Evolutionary conservation across 371 early-diverging fungal species (phyloP), one percentile per base, ranked within the genome.

Genomic region (Blakeslea trispora): DNA sequence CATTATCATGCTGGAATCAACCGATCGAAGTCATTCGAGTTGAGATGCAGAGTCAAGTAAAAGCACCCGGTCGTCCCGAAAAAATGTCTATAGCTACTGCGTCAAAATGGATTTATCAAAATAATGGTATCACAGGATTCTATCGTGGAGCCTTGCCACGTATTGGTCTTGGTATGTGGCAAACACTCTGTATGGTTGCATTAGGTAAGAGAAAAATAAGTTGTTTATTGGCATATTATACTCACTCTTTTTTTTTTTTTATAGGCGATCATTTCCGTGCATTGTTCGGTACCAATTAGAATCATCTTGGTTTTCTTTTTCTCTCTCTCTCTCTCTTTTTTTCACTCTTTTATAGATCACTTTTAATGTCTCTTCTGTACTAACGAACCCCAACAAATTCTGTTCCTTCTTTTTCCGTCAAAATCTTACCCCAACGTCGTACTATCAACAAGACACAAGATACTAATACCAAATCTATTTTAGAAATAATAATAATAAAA

Each of bases 21-120:
- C 96, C 96, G 22, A 90, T 96, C 53, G 96, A 96, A 66, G 97
- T 96, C 41, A 97, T 97, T 50, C 90, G 97, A 24, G 93, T 97
- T 11, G 97, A 97, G 64, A 96, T 97, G 96, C 95, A 97, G 74
- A 84, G 84, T 50, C 95, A 94, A 71, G 79, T 91, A 56, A 91
- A 94, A 74, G 75, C 82, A 1, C 84, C 66, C 15, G 92, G 89
- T 45, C 85, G 96, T 32, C 96, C 96, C 5, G 86, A 89, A 55
- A 94, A 95, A 49, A 79, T 94, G 87, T 87, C 86, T n/a, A 90
- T 97, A 47, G 77, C 68, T 18, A 81, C 80, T 40, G 85, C 91
- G n/a, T 91, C 94, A 32, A 83, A 88, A 64, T 95, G 88, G 78
- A 96, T 97, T 70, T 94, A 95, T 81, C 64, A 86, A 59, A 85